Evolutionary conservation across 2,329 filamentous ascomycete genomes (phyloP).

Genomic region (Orbilia ellipsospora): DNA sequence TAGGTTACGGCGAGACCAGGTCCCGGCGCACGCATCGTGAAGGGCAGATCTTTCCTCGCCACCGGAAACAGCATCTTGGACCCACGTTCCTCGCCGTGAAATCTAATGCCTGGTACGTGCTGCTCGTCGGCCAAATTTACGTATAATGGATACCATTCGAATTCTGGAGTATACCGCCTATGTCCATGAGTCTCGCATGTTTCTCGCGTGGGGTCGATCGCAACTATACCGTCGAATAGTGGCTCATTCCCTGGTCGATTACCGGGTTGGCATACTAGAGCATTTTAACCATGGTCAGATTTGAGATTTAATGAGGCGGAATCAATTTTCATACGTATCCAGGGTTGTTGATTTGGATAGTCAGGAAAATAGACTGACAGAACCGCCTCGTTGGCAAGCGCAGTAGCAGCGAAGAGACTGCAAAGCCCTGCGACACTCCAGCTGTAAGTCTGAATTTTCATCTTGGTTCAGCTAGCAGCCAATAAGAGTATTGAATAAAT

Average conservation of each 20-base stretch:
- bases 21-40: conserved; percentile 8
- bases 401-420: not conserved
- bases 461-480: not conserved
- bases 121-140: conserved; percentile 3
- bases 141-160: conserved; percentile 18
- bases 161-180: not conserved
- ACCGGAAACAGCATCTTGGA: conserved; percentile 13
- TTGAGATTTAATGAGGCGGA: not conserved
- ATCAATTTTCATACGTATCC: conserved; percentile 9
- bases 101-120: conserved; percentile 9
- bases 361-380: conserved; percentile 30
- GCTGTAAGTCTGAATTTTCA: no score
- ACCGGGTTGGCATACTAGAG: conserved; percentile 19
- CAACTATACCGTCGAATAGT: conserved; percentile 4
- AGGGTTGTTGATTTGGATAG: conserved; percentile 6
- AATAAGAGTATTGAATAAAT: not conserved
- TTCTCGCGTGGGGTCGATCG: conserved; percentile 6
- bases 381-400: not conserved
- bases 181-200: conserved; percentile 8
- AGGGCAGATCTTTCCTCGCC: not conserved
- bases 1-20: not conserved
- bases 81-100: conserved; percentile 1
- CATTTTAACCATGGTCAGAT: not conserved
- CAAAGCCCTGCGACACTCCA: not conserved
- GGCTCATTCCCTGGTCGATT: not conserved